These are phyloP conservation scores for Arthrinium puccinioides DNA, from an alignment of 2,329 filamentous ascomycete genomes.

Conservation along the genomic window DNA sequence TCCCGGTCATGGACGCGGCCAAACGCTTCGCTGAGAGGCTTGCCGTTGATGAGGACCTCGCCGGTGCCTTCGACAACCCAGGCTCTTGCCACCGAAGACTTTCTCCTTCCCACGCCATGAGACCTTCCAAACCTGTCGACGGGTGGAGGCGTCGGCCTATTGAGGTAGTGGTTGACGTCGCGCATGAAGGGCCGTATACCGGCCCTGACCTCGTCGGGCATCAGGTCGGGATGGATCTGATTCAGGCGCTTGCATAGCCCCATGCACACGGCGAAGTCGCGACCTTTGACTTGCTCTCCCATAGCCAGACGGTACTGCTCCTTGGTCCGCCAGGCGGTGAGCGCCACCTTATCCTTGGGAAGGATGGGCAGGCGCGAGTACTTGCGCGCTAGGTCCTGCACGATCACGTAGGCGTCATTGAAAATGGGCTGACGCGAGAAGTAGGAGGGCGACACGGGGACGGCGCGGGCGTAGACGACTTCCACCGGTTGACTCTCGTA, in stretches of 20 bases:
- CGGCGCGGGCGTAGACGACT: constrained; percentile 55
- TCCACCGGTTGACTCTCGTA: neutral
- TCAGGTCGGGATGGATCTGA: constrained; percentile 71
- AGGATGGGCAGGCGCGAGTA: constrained; percentile 68
- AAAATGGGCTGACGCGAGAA: constrained; percentile 82
- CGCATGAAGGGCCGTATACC: constrained; percentile 67
- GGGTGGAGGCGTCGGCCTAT: constrained; percentile 51
- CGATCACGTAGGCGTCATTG: constrained; percentile 72
- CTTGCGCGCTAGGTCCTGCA: constrained; percentile 65
- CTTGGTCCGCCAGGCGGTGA: constrained; percentile 74
- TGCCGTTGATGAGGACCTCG: constrained; percentile 84
- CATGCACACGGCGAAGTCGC: constrained; percentile 73
- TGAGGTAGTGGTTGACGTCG: constrained; percentile 63
- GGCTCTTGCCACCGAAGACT: constrained; percentile 77
- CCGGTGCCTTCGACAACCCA: constrained; percentile 90
- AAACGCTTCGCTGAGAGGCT: constrained; percentile 74
- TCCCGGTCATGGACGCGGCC: constrained; percentile 87
- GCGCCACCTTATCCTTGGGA: constrained; percentile 56
- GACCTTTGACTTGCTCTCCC: constrained; percentile 65
- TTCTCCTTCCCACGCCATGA: constrained; percentile 75
- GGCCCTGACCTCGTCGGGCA: constrained; percentile 60
- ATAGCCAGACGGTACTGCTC: constrained; percentile 65
- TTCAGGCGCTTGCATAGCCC: constrained; percentile 73
- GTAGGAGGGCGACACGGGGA: constrained; percentile 87
- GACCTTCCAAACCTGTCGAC: constrained; percentile 75